These are phyloP conservation scores for Trametes villosa DNA, from an alignment of 768 basidiomycete species.

Conservation along the genomic window DNA sequence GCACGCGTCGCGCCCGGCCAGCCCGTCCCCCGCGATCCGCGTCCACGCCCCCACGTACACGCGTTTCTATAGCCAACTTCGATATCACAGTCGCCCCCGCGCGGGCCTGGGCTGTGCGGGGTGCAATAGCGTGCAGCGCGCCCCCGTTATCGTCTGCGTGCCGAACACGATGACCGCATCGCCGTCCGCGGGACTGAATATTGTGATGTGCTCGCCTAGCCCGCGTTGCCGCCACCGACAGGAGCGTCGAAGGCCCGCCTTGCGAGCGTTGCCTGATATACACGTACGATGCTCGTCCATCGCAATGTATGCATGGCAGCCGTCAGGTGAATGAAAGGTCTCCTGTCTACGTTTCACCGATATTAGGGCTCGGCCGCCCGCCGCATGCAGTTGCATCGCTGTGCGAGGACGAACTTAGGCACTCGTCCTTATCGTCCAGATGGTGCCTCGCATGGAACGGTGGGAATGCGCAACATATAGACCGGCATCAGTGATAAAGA, in stretches of 20 bases:
- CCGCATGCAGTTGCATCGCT: neutral
- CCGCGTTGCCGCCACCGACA: neutral
- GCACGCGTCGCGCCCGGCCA: neutral
- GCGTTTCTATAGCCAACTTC: neutral
- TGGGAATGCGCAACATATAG: neutral
- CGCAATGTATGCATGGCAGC: neutral
- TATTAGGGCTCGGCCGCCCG: neutral
- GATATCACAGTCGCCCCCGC: neutral
- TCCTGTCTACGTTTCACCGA: slow-evolving; percentile 7
- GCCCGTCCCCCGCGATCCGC: neutral
- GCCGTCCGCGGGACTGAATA: neutral
- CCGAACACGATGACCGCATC: neutral
- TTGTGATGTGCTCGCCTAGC: neutral
- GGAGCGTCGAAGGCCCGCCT: neutral
- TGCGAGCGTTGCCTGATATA: neutral
- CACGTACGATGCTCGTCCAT: neutral
- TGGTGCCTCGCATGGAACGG: neutral
- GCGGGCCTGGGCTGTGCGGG: neutral
- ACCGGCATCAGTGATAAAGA: neutral
- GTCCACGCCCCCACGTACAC: neutral
- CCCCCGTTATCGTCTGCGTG: neutral
- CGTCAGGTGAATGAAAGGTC: neutral
- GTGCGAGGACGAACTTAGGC: neutral
- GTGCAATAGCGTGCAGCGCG: neutral
- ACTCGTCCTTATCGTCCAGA: neutral